phyloP scores from a whole-genome alignment of 352 stramenopile species.

The Phytophthora hybrid region DNA sequence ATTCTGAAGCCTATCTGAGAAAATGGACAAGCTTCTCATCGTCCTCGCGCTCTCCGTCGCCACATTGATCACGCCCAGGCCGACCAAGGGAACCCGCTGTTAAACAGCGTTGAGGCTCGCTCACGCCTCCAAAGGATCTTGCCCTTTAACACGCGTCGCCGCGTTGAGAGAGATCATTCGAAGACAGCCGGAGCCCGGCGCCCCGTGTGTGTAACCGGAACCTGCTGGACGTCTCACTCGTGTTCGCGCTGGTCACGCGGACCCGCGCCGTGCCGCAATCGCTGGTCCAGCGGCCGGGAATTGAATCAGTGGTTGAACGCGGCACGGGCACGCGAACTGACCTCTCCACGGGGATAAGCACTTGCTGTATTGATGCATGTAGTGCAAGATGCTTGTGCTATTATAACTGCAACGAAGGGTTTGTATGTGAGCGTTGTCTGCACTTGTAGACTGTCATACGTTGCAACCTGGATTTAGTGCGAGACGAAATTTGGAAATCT shows the following conservation, averaged over 20 bases:
- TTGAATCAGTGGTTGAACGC: slow-evolving; percentile 34
- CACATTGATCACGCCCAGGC: slow-evolving; percentile 17
- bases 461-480: background rate
- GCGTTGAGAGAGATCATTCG: slow-evolving; percentile 15
- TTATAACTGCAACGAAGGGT: background rate
- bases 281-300: slow-evolving; percentile 16
- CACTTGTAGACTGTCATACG: slow-evolving; percentile 17
- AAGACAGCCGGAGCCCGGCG: slow-evolving; percentile 21
- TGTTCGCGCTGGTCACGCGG: background rate
- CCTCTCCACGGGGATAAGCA: slow-evolving; percentile 17
- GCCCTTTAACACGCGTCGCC: slow-evolving; percentile 23
- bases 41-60: background rate
- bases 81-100: background rate
- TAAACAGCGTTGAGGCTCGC: slow-evolving; percentile 4
- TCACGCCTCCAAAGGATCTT: background rate
- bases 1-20: slow-evolving; percentile 29
- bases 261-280: slow-evolving; percentile 21
- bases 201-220: slow-evolving; percentile 16
- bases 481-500: slow-evolving; percentile 6
- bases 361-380: background rate
- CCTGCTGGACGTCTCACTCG: slow-evolving; percentile 1
- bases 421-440: background rate
- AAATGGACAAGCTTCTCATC: slow-evolving; percentile 16
- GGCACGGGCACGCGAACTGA: slow-evolving; percentile 21
- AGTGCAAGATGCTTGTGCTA: background rate